Evolutionary conservation across 768 basidiomycete genomes (phyloP).

Genomic region (Leccinum variicolor): DNA sequence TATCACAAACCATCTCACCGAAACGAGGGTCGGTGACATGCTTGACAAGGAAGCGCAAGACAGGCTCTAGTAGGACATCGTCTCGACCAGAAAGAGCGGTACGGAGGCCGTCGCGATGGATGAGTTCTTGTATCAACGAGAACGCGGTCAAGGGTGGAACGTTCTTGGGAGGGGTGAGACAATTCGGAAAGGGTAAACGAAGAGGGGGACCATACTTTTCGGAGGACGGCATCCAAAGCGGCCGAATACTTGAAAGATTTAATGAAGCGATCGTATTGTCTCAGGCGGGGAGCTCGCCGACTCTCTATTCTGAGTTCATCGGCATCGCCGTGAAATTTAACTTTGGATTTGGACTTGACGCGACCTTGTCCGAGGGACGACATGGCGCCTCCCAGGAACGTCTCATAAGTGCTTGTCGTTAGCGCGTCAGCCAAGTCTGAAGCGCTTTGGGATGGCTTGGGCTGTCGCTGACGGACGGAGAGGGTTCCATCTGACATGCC

Average conservation of each 20-base stretch:
- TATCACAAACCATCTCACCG: constrained; percentile 82
- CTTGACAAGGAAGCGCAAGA: constrained; percentile 82
- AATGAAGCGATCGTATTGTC: constrained; percentile 84
- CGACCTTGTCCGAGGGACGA: constrained; percentile 55
- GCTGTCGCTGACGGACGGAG: constrained; percentile 89
- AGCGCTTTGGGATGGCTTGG: constrained; percentile 59
- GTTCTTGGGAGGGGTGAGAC: constrained; percentile 45
- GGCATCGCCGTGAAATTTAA: constrained; percentile 51
- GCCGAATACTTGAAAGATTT: constrained; percentile 94
- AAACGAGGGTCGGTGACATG: constrained; percentile 89
- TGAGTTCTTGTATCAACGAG: constrained; percentile 87
- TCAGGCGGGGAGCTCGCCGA: constrained; percentile 64
- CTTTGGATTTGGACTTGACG: constrained; percentile 47
- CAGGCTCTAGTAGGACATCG: constrained; percentile 88
- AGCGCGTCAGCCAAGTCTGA: constrained; percentile 38
- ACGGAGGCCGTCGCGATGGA: constrained; percentile 85
- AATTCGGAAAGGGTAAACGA: not conserved
- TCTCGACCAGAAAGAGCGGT: constrained; percentile 88
- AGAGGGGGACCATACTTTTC: constrained; percentile 53
- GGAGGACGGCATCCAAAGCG: constrained; percentile 87
- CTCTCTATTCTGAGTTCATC: constrained; percentile 80
- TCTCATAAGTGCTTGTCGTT: constrained; percentile 60
- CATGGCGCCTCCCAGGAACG: constrained; percentile 56
- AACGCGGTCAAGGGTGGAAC: constrained; percentile 84
- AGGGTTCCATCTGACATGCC: constrained; percentile 99